Evolutionary conservation across 192 early-diverging fungal genomes (phyloP).

Genomic region (Podila epicladia): DNA sequence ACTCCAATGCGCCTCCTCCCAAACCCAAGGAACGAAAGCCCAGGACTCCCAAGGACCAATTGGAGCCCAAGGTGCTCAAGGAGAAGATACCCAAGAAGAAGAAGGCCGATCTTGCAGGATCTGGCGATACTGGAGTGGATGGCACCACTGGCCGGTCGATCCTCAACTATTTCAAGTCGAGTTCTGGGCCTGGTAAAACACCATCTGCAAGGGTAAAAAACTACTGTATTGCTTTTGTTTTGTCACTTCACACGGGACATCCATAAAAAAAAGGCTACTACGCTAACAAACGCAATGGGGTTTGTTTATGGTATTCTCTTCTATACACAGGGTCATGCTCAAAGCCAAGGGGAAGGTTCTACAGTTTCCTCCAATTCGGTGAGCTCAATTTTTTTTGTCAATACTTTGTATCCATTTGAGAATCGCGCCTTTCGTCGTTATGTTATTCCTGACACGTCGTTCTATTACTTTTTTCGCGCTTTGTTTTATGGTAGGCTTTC

Average conservation of each 20-base stretch:
- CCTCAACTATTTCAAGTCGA: slow-evolving; percentile 44
- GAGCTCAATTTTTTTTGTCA: no score
- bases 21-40: slow-evolving; percentile 16
- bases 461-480: not conserved
- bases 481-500: slow-evolving; percentile 8
- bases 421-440: no score
- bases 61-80: slow-evolving; percentile 15
- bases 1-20: not conserved
- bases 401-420: no score
- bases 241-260: no score
- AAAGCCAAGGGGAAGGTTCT: no score
- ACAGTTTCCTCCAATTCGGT: not conserved
- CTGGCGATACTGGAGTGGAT: no score
- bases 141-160: slow-evolving; percentile 19
- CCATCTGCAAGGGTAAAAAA: no score
- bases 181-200: not conserved
- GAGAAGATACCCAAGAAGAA: slow-evolving; percentile 13
- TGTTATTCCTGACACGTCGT: not conserved
- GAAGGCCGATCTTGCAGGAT: slow-evolving; percentile 1
- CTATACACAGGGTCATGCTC: no score
- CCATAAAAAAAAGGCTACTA: no score
- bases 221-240: no score
- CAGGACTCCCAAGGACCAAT: slow-evolving; percentile 25
- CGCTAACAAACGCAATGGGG: no score
- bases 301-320: no score